A percentile compares a stretch with the other conserved stretches of the same genome.
phyloP scores from a whole-genome alignment of 2,329 filamentous ascomycete genomes.

The Trichophyton mentagrophytes region DNA sequence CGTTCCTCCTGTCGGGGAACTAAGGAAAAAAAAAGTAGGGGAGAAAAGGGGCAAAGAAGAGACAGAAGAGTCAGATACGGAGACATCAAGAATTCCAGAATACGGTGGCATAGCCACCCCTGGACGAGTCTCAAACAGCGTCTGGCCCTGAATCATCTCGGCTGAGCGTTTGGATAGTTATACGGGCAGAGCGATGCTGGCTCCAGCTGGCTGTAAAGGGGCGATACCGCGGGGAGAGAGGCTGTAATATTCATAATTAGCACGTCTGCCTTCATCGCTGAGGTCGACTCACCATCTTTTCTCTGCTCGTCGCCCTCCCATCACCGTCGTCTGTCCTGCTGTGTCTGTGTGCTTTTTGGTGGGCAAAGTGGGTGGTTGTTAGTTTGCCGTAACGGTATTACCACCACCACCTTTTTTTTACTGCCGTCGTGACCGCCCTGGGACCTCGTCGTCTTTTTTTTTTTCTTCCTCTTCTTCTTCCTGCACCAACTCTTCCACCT shows the following conservation, averaged over 20 bases:
- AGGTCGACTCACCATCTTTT: neutral
- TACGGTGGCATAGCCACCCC: neutral
- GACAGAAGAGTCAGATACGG: neutral
- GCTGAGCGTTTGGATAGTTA: neutral
- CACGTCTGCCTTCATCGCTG: neutral
- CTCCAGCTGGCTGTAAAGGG: neutral
- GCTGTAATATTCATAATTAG: neutral
- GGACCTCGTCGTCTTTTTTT: neutral
- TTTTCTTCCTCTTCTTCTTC: neutral
- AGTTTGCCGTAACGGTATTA: neutral
- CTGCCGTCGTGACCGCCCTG: slow-evolving; percentile 3
- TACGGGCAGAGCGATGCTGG: neutral
- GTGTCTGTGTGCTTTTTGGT: neutral
- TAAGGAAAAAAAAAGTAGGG: neutral
- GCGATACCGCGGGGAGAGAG: neutral
- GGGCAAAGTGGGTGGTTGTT: neutral
- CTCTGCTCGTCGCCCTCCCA: neutral
- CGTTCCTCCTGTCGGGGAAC: neutral
- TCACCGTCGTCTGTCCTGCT: neutral
- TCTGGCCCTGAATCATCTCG: neutral
- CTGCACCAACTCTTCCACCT: neutral
- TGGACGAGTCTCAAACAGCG: slow-evolving; percentile 1
- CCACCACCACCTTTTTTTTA: slow-evolving; percentile 5
- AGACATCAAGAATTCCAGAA: neutral
- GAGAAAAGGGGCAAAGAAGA: slow-evolving; percentile 1